Percentiles rank a stretch among this genome's conserved stretches.
These are phyloP conservation scores for Raddia guianensis DNA, from an alignment of 176 grass and related monocot species.

Conservation along the genomic window DNA sequence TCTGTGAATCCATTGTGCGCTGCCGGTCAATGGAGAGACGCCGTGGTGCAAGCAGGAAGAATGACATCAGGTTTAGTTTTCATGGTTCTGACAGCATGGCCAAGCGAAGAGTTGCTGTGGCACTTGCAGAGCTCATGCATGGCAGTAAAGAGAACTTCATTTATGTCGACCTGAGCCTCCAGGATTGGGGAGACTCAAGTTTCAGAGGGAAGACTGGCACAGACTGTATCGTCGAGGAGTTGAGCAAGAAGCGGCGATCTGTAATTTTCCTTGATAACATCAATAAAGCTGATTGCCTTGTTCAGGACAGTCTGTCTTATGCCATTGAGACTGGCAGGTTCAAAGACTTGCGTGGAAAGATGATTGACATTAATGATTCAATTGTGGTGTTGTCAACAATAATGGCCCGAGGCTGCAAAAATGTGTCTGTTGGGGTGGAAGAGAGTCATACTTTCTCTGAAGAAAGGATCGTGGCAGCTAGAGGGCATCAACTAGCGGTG, in stretches of 20 bases:
- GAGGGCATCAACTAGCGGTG: constrained; percentile 55
- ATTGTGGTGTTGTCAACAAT: constrained; percentile 71
- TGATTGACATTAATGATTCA: constrained; percentile 55
- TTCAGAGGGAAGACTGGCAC: constrained; percentile 74
- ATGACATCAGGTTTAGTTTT: constrained; percentile 87
- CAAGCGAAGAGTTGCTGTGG: constrained; percentile 61
- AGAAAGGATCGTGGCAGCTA: constrained; percentile 59
- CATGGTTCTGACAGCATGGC: constrained; percentile 68
- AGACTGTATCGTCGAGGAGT: constrained; percentile 72
- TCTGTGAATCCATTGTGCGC: constrained; percentile 56
- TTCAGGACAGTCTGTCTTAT: constrained; percentile 53
- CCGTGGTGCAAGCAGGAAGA: constrained; percentile 56
- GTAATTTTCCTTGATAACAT: constrained; percentile 83
- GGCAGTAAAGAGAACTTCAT: constrained; percentile 70
- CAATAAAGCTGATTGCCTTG: constrained; percentile 68
- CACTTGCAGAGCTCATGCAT: constrained; percentile 72
- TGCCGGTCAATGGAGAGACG: constrained; percentile 40
- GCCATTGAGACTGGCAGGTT: constrained; percentile 68
- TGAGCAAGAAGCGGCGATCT: constrained; percentile 60
- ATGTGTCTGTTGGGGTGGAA: constrained; percentile 33
- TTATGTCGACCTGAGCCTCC: constrained; percentile 65
- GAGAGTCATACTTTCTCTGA: constrained; percentile 56
- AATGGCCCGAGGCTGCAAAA: constrained; percentile 32
- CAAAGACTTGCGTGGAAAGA: constrained; percentile 50
- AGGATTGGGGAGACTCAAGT: constrained; percentile 43